Conservation (phyloP, 139 green algal species). For the Mesotaenium endlicherianum region DNA sequence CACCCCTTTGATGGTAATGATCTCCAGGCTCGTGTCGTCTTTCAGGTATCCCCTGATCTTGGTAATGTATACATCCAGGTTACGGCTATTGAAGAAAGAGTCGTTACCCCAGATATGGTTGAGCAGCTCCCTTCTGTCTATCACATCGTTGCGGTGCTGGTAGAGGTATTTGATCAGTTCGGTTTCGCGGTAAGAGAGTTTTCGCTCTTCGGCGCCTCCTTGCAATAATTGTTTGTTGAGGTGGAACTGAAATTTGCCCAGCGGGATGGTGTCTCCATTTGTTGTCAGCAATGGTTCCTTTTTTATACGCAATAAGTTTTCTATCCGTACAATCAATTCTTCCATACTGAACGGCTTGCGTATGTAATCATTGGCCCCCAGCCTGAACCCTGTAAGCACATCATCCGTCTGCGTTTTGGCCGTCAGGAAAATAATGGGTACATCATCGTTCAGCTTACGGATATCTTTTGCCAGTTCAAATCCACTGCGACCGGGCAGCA, state of each 20-base stretch:
- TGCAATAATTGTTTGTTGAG: not conserved
- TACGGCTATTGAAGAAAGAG: not conserved
- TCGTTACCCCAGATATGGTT: not conserved
- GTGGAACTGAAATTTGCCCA: not conserved
- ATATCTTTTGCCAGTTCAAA: not conserved
- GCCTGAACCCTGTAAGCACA: not conserved
- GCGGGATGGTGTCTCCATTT: not conserved
- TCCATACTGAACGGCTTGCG: not conserved
- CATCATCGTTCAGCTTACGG: not conserved
- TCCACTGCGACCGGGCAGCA: not conserved
- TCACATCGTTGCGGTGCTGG: not conserved
- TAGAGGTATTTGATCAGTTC: not conserved
- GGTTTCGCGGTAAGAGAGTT: not conserved
- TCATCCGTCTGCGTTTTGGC: not conserved
- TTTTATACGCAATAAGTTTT: not conserved
- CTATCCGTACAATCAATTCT: not conserved
- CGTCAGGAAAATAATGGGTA: not conserved
- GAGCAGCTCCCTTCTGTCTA: not conserved
- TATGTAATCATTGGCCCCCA: not conserved
- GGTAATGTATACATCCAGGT: not conserved
- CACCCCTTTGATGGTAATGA: no score
- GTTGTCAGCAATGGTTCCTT: not conserved
- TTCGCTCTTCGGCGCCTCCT: not conserved
- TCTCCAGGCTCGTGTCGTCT: not conserved
- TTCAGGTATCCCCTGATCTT: not conserved